Base-by-base conservation (phyloP, 2,329 filamentous ascomycete species). In the Fusarium compactum region DNA sequence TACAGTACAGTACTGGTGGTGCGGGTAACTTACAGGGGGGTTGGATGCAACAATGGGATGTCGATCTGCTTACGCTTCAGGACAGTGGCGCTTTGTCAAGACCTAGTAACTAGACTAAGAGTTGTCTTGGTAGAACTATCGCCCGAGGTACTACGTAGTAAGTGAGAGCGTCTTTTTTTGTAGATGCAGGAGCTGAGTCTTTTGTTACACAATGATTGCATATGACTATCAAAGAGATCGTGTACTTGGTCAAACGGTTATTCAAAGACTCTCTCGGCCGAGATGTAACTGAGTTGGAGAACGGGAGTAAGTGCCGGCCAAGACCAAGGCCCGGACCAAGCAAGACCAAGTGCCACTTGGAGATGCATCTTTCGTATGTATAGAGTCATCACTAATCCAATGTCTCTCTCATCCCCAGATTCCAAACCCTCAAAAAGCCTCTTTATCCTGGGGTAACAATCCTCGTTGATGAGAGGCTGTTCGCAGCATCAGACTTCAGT, bases 21-120 rank as follows among this genome's bases (percentile, higher is more conserved):
- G 63, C 62, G 63, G 62, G 63, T 66, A 61, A 32, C 24, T 50
- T 54, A 50, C 63, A 66, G 55, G 63, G 62, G 54, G 45, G 29
- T 27, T 44, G 30, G 46, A 61, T 66, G 60, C 61, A 65, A 62
- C 63, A 66, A 64, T 64, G 43, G 59, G 27, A 34, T 66, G 63
- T 45, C 54, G 63, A 66, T 66, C 47, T 57, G 54, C 47, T 54
- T 61, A 48, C 54, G 54, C 32, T 43, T 53, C 24, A 43, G 38
- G 62, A 63, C 24, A n/a, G 59, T 65, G 63, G 63, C 63, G 63
- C 43, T 48, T 53, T 47, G 48, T 64, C 16, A 22, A 64, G 18
- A n/a, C n/a, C n/a, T n/a, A 29, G 34, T 38, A 38, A 38, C 34
- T 38, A 38, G 18, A 38, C 34, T 38, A 38, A 38, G 34, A 38